phyloP scores from a whole-genome alignment of 1,139 yeast genomes.

The Geotrichum histeridarum region DNA sequence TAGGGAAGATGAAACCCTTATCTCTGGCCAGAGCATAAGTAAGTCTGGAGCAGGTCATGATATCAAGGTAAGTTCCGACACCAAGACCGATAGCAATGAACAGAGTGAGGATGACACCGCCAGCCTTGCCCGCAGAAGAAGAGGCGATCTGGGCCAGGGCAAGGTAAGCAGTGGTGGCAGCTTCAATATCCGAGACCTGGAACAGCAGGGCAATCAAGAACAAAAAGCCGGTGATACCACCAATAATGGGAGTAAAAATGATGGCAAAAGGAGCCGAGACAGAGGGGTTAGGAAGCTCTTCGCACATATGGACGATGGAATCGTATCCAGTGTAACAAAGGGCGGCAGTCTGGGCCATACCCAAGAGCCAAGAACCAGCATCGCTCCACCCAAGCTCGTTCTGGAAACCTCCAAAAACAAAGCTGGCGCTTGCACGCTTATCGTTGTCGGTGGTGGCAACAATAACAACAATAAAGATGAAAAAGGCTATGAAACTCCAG shows the following conservation, averaged over 20 bases:
- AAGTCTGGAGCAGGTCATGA: conserved; percentile 69
- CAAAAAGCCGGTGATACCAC: conserved; percentile 66
- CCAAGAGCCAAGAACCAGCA: conserved; percentile 39
- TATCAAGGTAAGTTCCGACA: conserved; percentile 44
- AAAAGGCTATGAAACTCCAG: conserved; percentile 26
- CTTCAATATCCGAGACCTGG: conserved; percentile 67
- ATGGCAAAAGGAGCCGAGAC: conserved; percentile 74
- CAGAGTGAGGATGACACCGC: conserved; percentile 20
- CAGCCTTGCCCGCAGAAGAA: conserved; percentile 41
- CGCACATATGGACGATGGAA: conserved; percentile 72
- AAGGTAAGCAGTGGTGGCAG: conserved; percentile 16
- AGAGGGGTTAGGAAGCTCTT: conserved; percentile 74
- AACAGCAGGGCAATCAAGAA: conserved; percentile 67
- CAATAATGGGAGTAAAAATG: conserved; percentile 56
- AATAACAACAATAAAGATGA: conserved; percentile 25
- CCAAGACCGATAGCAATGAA: conserved; percentile 20
- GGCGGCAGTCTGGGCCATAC: conserved; percentile 72
- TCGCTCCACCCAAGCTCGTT: conserved; percentile 24
- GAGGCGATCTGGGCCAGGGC: conserved; percentile 38
- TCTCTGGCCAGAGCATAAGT: conserved; percentile 81
- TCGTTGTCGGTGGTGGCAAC: conserved; percentile 22
- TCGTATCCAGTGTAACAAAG: conserved; percentile 65
- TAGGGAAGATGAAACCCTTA: conserved; percentile 58
- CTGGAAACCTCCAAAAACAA: conserved; percentile 23
- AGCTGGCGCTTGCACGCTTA: conserved; percentile 24